These are phyloP conservation scores for Primulina tabacum DNA, from an alignment of 257 asterid genomes.

Conservation along the genomic window DNA sequence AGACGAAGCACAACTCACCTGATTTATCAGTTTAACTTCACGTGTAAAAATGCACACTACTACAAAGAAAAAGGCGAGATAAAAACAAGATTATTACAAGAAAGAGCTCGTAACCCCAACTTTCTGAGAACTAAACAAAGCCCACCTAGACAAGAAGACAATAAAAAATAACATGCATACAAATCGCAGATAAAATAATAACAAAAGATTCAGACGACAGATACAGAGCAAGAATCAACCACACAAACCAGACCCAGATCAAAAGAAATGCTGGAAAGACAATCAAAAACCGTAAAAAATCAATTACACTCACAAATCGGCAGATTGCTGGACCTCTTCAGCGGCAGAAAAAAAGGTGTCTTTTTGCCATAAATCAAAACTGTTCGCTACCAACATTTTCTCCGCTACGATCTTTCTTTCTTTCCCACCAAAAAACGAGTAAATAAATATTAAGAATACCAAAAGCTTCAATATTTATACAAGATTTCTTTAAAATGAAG, in stretches of 20 bases:
- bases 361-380: slow-evolving; percentile 88
- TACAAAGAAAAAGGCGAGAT: neutral
- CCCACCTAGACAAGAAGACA: slow-evolving; percentile 1
- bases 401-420: neutral
- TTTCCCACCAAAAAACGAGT: neutral
- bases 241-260: neutral
- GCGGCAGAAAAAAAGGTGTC: slow-evolving; percentile 89
- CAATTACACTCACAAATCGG: slow-evolving; percentile 39
- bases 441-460: neutral
- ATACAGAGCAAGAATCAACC: neutral
- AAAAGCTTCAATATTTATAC: neutral
- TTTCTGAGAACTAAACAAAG: slow-evolving; percentile 21
- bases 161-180: neutral
- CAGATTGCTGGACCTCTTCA: slow-evolving; percentile 90
- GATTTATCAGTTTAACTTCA: slow-evolving; percentile 11
- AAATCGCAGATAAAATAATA: too few relatives aligned
- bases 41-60: neutral
- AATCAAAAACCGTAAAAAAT: too few relatives aligned
- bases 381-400: slow-evolving; percentile 44
- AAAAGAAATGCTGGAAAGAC: neutral
- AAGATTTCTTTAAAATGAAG: too few relatives aligned
- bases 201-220: neutral
- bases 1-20: slow-evolving; percentile 26
- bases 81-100: neutral
- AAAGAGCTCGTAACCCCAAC: slow-evolving; percentile 3